Evolutionary conservation across 2,329 filamentous ascomycete species (phyloP), one percentile per base, ranked within the genome.

Genomic region (Exophiala aquamarina): DNA sequence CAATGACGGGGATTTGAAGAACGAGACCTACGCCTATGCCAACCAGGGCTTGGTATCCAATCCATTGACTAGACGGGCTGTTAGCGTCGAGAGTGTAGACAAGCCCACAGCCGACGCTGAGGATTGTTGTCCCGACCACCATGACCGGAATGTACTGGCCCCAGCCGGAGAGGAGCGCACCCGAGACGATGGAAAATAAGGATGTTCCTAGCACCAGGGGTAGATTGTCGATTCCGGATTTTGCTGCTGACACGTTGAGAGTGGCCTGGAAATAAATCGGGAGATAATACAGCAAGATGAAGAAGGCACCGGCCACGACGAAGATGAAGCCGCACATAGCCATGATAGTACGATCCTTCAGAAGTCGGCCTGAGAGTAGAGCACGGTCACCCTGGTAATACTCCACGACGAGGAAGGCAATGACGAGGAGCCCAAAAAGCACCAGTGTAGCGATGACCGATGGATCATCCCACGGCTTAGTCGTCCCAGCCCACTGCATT

Each of bases 231-330:
- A 75, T 59, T 5, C 72, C 72, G 2, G 63, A 67, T 18, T 56
- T 34, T 11, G 61, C 58, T 0, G 72, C 60, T 6, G 54, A 62
- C 8, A 59, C 59, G 38, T 61, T 60, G 11, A 59, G 51, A 8
- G 74, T 61, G 2, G 63, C 59, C 55, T 76, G 73, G 61, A 77
- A 76, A 55, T 73, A 76, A 18, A 76, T 69, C 6, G 72, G 72
- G 0, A 74, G 58, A 51, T 71, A 74, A 58, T 73, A 74, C 8
- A 74, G 53, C 2, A 67, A 32, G 11, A 68, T 14, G 41, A 69
- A 63, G 40, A 64, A 70, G 13, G 50, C 43, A 11, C 68, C 67
- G 2, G 50, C 50, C 20, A 61, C 50, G 50, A 71, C 63, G 53
- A 72, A 65, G 7, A 62, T 55, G 50, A 62, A 73, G 5, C 61